Evolutionary conservation across 495 filamentous ascomycete genomes (phyloP).

Genomic region (Tuber microsphaerosporum): DNA sequence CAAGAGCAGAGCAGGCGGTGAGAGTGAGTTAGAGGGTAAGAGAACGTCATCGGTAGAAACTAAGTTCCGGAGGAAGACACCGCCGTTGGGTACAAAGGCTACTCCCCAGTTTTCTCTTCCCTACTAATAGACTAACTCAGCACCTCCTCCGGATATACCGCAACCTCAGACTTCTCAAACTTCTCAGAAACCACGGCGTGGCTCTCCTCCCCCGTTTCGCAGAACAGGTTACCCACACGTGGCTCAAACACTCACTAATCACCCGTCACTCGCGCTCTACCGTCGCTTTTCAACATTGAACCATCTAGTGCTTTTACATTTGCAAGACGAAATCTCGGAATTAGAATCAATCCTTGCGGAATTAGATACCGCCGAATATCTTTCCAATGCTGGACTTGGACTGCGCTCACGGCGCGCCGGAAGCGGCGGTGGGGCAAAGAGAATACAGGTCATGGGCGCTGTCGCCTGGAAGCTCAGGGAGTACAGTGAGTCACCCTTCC

Average conservation of each 20-base stretch:
- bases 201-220: slow-evolving; percentile 10
- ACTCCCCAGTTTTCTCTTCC: slow-evolving; percentile 9
- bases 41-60: not conserved
- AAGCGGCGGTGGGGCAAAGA: slow-evolving; percentile 63
- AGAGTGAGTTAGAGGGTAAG: not conserved
- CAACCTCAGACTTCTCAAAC: slow-evolving; percentile 7
- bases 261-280: slow-evolving; percentile 51
- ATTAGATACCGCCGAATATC: slow-evolving; percentile 49
- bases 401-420: slow-evolving; percentile 60
- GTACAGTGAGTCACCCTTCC: slow-evolving; percentile 59
- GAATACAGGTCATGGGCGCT: slow-evolving; percentile 55
- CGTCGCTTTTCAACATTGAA: slow-evolving; percentile 78
- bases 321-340: slow-evolving; percentile 79
- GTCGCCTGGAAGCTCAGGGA: slow-evolving; percentile 70
- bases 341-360: slow-evolving; percentile 63
- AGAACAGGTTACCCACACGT: slow-evolving; percentile 33
- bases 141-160: not conserved
- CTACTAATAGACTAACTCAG: not conserved
- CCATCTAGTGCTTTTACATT: slow-evolving; percentile 73
- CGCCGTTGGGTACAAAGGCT: slow-evolving; percentile 7
- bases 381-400: slow-evolving; percentile 58
- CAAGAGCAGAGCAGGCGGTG: not conserved
- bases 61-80: not conserved
- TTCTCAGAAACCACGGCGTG: slow-evolving; percentile 7
- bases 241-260: slow-evolving; percentile 28